Percentiles rank a stretch among this genome's conserved stretches.
phyloP scores from a whole-genome alignment of 179 eudicot species.

The Spinacia oleracea region DNA sequence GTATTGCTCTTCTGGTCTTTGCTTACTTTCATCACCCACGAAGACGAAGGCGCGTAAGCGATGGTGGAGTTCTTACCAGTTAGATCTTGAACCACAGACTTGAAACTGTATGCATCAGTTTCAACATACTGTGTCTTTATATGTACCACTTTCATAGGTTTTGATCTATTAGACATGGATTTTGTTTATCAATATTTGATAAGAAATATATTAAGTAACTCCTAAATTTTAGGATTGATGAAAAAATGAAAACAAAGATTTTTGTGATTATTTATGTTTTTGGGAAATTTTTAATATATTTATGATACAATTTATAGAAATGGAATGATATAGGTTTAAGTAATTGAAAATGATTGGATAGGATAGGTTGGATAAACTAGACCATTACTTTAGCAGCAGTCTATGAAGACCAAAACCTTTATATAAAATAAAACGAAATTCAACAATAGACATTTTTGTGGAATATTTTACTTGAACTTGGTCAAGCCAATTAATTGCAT shows the following conservation, averaged over 20 bases:
- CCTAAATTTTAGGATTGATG: neutral
- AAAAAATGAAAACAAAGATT: neutral
- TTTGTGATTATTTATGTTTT: slow-evolving; percentile 13
- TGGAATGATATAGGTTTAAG: neutral
- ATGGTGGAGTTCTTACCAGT: slow-evolving; percentile 48
- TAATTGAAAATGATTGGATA: slow-evolving; percentile 12
- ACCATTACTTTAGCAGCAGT: slow-evolving; percentile 25
- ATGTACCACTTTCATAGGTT: slow-evolving; percentile 50
- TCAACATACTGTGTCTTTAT: slow-evolving; percentile 50
- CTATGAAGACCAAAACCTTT: slow-evolving; percentile 18
- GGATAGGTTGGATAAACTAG: neutral
- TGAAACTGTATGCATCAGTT: slow-evolving; percentile 56
- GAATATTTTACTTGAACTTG: neutral
- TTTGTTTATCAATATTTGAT: neutral
- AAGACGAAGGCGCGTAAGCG: slow-evolving; percentile 13
- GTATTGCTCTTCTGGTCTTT: neutral
- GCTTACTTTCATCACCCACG: slow-evolving; percentile 12
- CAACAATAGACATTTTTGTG: slow-evolving; percentile 13
- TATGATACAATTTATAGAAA: slow-evolving; percentile 15
- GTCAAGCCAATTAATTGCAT: slow-evolving; percentile 12
- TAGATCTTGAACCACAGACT: slow-evolving; percentile 55
- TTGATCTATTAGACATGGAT: slow-evolving; percentile 19
- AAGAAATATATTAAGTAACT: neutral
- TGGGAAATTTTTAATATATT: neutral
- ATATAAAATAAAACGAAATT: neutral